Percentiles rank a stretch among this genome's conserved stretches.
Conservation (phyloP, 2,329 filamentous ascomycete species). For the Peltaster fructicola region DNA sequence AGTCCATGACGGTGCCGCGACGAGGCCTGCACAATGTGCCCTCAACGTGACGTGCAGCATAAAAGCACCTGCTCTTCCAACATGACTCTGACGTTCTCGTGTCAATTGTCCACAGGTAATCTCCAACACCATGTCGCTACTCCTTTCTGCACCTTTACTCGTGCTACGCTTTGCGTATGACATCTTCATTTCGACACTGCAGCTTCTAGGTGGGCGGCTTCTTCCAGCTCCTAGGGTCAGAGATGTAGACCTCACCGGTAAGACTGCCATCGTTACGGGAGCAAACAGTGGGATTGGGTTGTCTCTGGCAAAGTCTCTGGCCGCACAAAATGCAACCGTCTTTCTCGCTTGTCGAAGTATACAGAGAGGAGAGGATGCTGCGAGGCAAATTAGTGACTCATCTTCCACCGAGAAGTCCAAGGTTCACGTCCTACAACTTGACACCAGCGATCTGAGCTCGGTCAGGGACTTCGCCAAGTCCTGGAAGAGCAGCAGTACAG, state of each 20-base stretch:
- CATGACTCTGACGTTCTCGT: no score
- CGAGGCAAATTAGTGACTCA: slow-evolving; percentile 1
- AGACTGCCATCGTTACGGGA: slow-evolving; percentile 7
- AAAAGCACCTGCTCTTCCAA: no score
- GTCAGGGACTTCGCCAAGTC: slow-evolving; percentile 10
- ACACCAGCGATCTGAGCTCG: slow-evolving; percentile 6
- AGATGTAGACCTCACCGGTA: slow-evolving; percentile 4
- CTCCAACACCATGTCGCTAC: no score
- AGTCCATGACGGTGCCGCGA: no score
- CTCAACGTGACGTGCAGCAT: no score
- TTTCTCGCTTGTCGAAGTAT: slow-evolving; percentile 5
- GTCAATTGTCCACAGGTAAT: no score
- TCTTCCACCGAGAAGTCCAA: not conserved
- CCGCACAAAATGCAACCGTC: slow-evolving; percentile 3
- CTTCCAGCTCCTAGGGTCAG: slow-evolving; percentile 1
- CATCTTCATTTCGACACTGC: slow-evolving; percentile 1
- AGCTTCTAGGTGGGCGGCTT: slow-evolving; percentile 1
- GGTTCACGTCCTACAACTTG: slow-evolving; percentile 12
- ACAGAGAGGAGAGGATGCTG: slow-evolving; percentile 3
- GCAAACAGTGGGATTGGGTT: slow-evolving; percentile 9
- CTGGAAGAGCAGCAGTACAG: slow-evolving; percentile 10
- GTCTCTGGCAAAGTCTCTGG: slow-evolving; percentile 5
- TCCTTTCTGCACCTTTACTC: no score
- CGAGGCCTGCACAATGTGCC: no score
- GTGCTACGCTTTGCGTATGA: no score